Base-by-base conservation (phyloP, 2,329 filamentous ascomycete species). In the Claviceps purpurea region DNA sequence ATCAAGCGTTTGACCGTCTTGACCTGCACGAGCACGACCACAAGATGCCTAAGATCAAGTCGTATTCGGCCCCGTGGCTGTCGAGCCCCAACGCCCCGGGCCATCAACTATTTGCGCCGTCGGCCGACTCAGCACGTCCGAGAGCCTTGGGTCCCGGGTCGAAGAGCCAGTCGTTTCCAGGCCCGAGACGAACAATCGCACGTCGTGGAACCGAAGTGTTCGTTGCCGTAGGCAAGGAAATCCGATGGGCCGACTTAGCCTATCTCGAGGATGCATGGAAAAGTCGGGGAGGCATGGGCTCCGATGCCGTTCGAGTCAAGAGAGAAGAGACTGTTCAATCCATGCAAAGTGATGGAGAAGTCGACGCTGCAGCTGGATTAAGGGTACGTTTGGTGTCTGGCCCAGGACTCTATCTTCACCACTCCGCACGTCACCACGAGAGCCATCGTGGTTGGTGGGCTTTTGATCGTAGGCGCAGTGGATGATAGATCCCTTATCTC, bases 41-140 rank as follows among this genome's bases (percentile, higher is more conserved):
- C 39, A 5, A 64, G 54, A 96, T 96, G 91, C 87, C 89, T 40
- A 89, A 85, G 68, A 81, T 95, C 63, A 83, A 87, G 65, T 82
- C 82, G 66, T 91, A 89, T 69, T 90, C 88, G 62, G 89, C 91
- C 52, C 74, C 82, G 59, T 98, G 90, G 89, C 83, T 98, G 52
- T 82, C 84, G 56, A 79, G 83, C 62, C 84, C 85, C 49, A 46
- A 51, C 16, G 82, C 82, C 51, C 82, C 87, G 20, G 91, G 88
- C 56, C 84, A 87, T 65, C 77, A 82, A 53, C 76, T 97, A 61
- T 96, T 97, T 69, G 75, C 74, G 56, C 70, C 76, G 2, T 64
- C 70, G 3, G 54, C 62, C 42, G 68, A 73, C 24, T 63, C 68
- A 26, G 56, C 59, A 44, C 64, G 65, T 52, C 63, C 72, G 64